phyloP scores from a whole-genome alignment of 768 basidiomycete genomes.

The Psilocybe cyanescens region DNA sequence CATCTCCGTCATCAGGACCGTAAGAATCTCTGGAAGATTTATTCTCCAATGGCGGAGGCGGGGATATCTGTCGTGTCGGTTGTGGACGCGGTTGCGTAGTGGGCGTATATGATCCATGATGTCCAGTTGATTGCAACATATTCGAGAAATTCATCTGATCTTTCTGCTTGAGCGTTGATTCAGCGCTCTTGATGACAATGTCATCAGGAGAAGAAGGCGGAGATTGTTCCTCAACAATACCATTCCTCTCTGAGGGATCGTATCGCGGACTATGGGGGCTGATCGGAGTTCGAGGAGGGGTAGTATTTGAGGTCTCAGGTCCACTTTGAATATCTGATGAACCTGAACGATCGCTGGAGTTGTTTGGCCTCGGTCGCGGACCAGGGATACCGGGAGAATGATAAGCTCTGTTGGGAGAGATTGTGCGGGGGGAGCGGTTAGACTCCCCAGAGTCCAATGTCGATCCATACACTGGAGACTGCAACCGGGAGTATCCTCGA shows the following conservation, averaged over 20 bases:
- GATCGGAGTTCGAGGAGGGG: constrained; percentile 68
- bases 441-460: constrained; percentile 39
- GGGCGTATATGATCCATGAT: constrained; percentile 12
- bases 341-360: constrained; percentile 34
- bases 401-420: constrained; percentile 39
- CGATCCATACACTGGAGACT: constrained; percentile 41
- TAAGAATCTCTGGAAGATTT: constrained; percentile 10
- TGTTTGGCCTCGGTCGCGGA: constrained; percentile 31
- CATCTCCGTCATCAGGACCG: constrained; percentile 18
- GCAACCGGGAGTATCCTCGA: constrained; percentile 32
- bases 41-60: constrained; percentile 16
- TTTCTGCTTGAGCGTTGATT: constrained; percentile 27
- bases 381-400: constrained; percentile 32
- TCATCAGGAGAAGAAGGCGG: constrained; percentile 25
- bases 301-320: constrained; percentile 45
- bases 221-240: constrained; percentile 26
- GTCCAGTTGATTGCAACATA: constrained; percentile 18
- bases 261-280: constrained; percentile 49
- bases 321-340: constrained; percentile 40
- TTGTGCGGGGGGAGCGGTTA: constrained; percentile 42
- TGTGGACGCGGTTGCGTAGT: not conserved
- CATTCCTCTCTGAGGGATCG: constrained; percentile 21
- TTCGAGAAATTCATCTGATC: constrained; percentile 24
- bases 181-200: constrained; percentile 14
- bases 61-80: constrained; percentile 12